Base-by-base conservation (phyloP, 148 eudicot genomes). In the Selenicereus undatus region DNA sequence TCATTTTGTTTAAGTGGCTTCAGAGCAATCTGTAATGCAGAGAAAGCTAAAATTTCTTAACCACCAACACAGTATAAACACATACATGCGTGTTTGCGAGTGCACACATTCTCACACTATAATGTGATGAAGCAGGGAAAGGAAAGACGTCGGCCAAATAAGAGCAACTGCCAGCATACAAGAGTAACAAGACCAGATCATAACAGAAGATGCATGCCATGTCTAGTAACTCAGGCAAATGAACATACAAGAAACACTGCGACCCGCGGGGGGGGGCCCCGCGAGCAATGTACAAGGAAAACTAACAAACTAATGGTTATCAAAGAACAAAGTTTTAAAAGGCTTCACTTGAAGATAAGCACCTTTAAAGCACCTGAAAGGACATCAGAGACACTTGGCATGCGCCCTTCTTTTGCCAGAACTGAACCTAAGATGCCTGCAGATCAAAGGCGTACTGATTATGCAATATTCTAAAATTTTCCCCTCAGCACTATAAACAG, bases 351-450 rank as follows among this genome's bases (percentile, higher is more conserved):
- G 60, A 73, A 10, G 62, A 56, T 58, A 50, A 16, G 69, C 81
- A 96, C 99, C 97, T 94, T 93, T 36, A 86, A 86, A 69, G 95
- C 93, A 81, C 92, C 94, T 8, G 97, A 87, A 75, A 88, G 81
- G 77, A 91, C 75, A 86, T 92, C 98, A 83, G 97, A 90, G 73
- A 92, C 79, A 80, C 84, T 82, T 73, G 99, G 85, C 72, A 89
- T 48, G 81, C 91, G 87, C 78, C 92, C 94, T 85, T 96, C 97
- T 81, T 92, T 92, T 50, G 93, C 98, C 76, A 96, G 83, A 83
- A 89, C 89, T 20, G 98, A 90, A 76, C 97, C 95, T 39, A 93
- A 72, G 60, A 96, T 74, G 45, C 98, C 99, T 96, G 88, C 77
- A 78, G 87, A 20, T 52, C 22, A 81, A 78, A 73, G 75, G 52